Evolutionary conservation across 2,329 filamentous ascomycete genomes (phyloP), one percentile per base, ranked within the genome.

Genomic region (Parastagonospora avenae): DNA sequence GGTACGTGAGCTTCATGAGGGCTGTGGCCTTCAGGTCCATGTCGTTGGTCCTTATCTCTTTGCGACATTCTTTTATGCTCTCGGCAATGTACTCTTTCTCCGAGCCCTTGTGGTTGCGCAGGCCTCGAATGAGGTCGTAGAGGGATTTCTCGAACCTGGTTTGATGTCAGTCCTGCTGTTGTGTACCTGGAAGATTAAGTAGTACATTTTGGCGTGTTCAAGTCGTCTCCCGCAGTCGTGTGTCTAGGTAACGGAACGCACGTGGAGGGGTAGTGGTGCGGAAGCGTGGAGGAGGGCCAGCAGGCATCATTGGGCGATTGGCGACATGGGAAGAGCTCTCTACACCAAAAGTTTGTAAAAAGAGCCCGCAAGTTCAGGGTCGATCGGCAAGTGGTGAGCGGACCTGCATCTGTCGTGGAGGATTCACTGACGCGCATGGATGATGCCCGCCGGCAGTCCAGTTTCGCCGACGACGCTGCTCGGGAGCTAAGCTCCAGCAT

Each of bases 11-110:
- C 80, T 99, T 99, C 68, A 99, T 80, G 46, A 99, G 82, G 39
- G 94, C 94, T 30, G 92, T 97, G 15, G 94, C 92, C 81, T 99
- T 99, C 76, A 96, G 84, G 78, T 97, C 92, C 89, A 97, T 94
- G 76, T 99, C 94, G 77, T 93, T 89, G 63, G 90, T 89, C 72
- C 88, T 89, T 72, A 97, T 91, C 76, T 99, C 94, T 69, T 87
- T 82, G 66, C 92, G 91, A 76, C 94, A 99, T 89, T 99, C 94
- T 80, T 92, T 92, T 71, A 97, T 79, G 69, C 88, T 92, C 74
- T 91, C 88, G 71, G 96, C 89, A 53, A 99, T 95, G 75, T 97
- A 99, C 72, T 95, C 91, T 74, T 89, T 90, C 78, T 99, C 94
- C 70, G 88, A 89, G 66, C 93, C 93, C 76, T 96, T 97, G 79